Percentiles rank a stretch among this genome's conserved stretches.
phyloP scores from a whole-genome alignment of 345 rosid genomes.

The Citrus maxima region DNA sequence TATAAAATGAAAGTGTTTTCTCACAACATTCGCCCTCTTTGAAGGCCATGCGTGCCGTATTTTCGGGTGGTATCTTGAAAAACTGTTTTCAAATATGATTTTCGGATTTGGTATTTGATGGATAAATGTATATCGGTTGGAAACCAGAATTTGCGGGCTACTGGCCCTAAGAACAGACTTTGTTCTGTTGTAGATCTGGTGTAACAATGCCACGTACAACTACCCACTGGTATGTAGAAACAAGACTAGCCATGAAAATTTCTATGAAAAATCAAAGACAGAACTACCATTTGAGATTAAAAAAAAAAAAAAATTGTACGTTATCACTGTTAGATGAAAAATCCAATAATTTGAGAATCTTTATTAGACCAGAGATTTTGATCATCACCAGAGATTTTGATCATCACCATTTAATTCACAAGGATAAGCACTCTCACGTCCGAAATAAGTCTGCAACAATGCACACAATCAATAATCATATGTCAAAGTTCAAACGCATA shows the following conservation, averaged over 20 bases:
- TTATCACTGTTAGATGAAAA: background rate
- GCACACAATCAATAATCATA: background rate
- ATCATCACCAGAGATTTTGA: background rate
- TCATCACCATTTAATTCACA: background rate
- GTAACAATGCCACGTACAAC: too few relatives aligned
- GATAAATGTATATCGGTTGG: too few relatives aligned
- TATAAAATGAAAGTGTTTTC: too few relatives aligned
- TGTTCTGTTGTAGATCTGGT: too few relatives aligned
- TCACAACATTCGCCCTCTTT: too few relatives aligned
- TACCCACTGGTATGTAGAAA: background rate
- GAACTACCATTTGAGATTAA: background rate
- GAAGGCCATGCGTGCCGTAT: too few relatives aligned
- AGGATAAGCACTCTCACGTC: background rate
- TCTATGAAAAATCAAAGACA: background rate
- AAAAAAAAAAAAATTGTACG: background rate
- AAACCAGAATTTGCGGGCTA: too few relatives aligned
- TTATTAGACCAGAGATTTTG: background rate
- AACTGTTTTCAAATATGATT: too few relatives aligned
- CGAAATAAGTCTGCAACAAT: background rate
- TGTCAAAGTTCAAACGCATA: background rate
- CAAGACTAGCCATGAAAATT: background rate
- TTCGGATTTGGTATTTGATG: too few relatives aligned
- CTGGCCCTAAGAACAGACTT: too few relatives aligned
- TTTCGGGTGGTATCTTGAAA: too few relatives aligned
- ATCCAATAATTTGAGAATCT: background rate